Percentiles rank a stretch among this genome's conserved stretches.
Evolutionary conservation across 2,329 filamentous ascomycete genomes (phyloP).

Genomic region (Diplodia seriata): DNA sequence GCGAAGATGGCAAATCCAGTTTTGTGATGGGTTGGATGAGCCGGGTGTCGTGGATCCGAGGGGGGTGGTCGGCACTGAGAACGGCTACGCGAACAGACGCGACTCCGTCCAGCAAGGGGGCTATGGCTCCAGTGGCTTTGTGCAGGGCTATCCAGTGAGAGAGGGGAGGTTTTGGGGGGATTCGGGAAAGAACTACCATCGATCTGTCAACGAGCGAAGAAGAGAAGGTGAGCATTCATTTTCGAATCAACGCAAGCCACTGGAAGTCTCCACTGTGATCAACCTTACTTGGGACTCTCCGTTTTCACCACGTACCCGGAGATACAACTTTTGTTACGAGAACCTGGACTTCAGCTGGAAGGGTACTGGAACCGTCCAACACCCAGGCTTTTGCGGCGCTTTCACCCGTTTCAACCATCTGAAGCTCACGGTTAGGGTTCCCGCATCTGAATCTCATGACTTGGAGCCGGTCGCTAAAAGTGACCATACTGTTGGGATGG

Average conservation of each 20-base stretch:
- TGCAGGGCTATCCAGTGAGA: slow-evolving; percentile 42
- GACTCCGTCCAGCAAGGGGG: slow-evolving; percentile 32
- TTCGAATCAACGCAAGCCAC: background rate
- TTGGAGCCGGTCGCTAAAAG: no score
- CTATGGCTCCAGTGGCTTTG: slow-evolving; percentile 33
- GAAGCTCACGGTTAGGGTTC: slow-evolving; percentile 42
- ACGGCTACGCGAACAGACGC: slow-evolving; percentile 37
- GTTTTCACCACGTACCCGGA: slow-evolving; percentile 40
- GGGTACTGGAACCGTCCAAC: slow-evolving; percentile 42
- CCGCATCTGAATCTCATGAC: slow-evolving; percentile 2
- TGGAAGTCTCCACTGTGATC: slow-evolving; percentile 39
- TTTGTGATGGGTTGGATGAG: slow-evolving; percentile 37
- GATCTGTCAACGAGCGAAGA: slow-evolving; percentile 36
- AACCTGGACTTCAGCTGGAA: slow-evolving; percentile 47
- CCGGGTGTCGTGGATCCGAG: slow-evolving; percentile 42
- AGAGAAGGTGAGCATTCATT: slow-evolving; percentile 31
- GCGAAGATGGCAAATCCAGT: slow-evolving; percentile 43
- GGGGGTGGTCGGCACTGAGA: slow-evolving; percentile 40
- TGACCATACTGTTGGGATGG: background rate
- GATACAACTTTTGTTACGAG: slow-evolving; percentile 41
- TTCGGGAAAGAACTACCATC: slow-evolving; percentile 42
- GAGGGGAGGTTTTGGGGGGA: slow-evolving; percentile 45
- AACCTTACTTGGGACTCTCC: slow-evolving; percentile 40
- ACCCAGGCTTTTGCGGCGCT: slow-evolving; percentile 38
- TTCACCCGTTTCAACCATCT: slow-evolving; percentile 42